Conservation (phyloP, 768 basidiomycete genomes). For the Lentinula boryana region DNA sequence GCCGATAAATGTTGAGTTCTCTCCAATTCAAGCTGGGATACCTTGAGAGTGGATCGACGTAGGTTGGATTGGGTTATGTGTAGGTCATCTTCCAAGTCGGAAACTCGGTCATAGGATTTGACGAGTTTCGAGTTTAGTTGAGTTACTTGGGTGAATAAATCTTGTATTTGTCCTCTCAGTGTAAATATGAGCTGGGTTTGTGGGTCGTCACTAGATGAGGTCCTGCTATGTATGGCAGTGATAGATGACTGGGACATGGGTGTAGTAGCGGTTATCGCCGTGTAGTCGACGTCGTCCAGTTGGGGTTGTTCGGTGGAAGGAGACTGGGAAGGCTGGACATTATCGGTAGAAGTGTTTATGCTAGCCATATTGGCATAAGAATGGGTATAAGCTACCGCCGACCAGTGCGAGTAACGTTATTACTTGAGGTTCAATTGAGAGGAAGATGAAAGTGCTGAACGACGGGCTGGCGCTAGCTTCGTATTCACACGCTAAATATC, state of each 20-base stretch:
- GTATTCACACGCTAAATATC: too few species aligned
- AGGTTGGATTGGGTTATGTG: constrained; percentile 59
- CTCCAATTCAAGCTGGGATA: constrained; percentile 80
- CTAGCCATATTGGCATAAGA: background rate
- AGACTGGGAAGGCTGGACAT: background rate
- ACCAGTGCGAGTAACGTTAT: background rate
- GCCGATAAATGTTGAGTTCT: constrained; percentile 84
- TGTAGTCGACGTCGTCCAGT: background rate
- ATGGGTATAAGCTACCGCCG: background rate
- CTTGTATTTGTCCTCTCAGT: constrained; percentile 74
- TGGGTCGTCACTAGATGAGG: constrained; percentile 37
- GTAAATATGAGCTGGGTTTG: constrained; percentile 80
- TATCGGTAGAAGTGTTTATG: background rate
- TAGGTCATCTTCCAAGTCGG: constrained; percentile 87
- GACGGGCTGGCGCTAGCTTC: background rate
- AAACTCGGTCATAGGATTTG: constrained; percentile 84
- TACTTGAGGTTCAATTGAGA: background rate
- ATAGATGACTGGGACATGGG: background rate
- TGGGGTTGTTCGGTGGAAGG: background rate
- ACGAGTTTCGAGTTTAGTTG: constrained; percentile 93
- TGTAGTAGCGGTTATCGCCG: background rate
- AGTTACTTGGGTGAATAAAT: constrained; percentile 85
- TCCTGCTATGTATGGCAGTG: background rate
- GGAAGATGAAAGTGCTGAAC: background rate
- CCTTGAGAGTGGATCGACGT: constrained; percentile 55